phyloP scores from a whole-genome alignment of 2,329 filamentous ascomycete species.

The Sporothrix dimorphospora region DNA sequence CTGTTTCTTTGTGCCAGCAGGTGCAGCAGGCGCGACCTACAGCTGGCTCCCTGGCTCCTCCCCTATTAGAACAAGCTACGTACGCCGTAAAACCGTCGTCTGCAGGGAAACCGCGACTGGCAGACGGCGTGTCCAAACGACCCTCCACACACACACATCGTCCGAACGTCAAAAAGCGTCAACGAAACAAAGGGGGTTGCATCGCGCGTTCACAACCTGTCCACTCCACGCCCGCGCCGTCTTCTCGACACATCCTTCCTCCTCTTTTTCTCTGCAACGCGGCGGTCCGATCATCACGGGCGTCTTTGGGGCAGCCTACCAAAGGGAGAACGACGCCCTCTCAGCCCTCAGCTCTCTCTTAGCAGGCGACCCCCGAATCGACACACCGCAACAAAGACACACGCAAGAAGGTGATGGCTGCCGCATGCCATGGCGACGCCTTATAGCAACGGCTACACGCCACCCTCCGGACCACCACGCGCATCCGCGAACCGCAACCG shows the following conservation, averaged over 20 bases:
- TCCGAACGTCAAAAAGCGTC: not conserved
- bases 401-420: slow-evolving; percentile 36
- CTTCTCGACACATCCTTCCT: not conserved
- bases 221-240: not conserved
- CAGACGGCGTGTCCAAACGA: not conserved
- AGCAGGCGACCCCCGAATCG: not conserved
- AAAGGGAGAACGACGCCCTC: not conserved
- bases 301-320: not conserved
- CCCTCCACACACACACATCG: not conserved
- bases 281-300: not conserved
- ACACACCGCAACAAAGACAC: not conserved
- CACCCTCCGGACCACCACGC: not conserved
- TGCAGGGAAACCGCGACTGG: slow-evolving; percentile 8
- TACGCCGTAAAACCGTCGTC: not conserved
- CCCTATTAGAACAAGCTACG: slow-evolving; percentile 20
- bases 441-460: slow-evolving; percentile 42
- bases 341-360: not conserved
- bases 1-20: not conserved
- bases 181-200: not conserved
- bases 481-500: not conserved
- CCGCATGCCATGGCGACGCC: slow-evolving; percentile 44
- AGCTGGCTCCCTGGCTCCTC: not conserved
- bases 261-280: not conserved
- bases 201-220: not conserved
- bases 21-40: not conserved